Evolutionary conservation across 345 rosid species (phyloP).

Genomic region (Eutrema yunnanense): DNA sequence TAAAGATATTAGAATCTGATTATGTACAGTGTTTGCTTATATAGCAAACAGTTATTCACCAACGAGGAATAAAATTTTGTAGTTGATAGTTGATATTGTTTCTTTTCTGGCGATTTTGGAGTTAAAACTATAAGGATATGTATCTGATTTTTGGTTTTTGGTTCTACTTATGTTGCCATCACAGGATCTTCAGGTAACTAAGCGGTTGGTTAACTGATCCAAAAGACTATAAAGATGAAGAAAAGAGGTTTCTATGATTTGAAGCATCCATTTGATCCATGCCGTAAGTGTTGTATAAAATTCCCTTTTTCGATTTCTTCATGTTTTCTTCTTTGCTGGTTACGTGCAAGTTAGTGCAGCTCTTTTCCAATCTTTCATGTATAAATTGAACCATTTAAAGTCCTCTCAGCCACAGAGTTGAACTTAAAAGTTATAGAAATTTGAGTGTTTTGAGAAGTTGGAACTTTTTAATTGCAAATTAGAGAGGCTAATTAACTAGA

Average conservation of each 20-base stretch:
- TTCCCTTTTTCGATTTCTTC: neutral
- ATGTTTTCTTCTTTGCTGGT: neutral
- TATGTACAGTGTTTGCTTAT: neutral
- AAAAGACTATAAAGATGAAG: slow-evolving; percentile 25
- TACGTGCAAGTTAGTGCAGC: neutral
- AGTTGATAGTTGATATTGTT: neutral
- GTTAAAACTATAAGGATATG: neutral
- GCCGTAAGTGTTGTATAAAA: slow-evolving; percentile 41
- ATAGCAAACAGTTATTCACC: neutral
- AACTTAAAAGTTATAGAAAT: neutral
- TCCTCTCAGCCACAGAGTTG: neutral
- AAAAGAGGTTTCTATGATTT: slow-evolving; percentile 46
- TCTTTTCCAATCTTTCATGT: neutral
- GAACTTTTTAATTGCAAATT: neutral
- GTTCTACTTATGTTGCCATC: slow-evolving; percentile 6
- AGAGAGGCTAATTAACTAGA: neutral
- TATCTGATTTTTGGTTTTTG: slow-evolving; percentile 1
- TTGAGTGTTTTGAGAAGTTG: neutral
- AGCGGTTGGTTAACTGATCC: neutral
- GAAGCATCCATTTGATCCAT: slow-evolving; percentile 45
- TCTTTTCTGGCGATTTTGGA: neutral
- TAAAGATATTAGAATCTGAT: too few relatives aligned
- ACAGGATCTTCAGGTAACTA: neutral
- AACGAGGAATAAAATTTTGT: neutral
- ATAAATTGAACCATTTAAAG: neutral